Conservation (phyloP, 2,329 filamentous ascomycete genomes). For the Calonectria hawksworthii region DNA sequence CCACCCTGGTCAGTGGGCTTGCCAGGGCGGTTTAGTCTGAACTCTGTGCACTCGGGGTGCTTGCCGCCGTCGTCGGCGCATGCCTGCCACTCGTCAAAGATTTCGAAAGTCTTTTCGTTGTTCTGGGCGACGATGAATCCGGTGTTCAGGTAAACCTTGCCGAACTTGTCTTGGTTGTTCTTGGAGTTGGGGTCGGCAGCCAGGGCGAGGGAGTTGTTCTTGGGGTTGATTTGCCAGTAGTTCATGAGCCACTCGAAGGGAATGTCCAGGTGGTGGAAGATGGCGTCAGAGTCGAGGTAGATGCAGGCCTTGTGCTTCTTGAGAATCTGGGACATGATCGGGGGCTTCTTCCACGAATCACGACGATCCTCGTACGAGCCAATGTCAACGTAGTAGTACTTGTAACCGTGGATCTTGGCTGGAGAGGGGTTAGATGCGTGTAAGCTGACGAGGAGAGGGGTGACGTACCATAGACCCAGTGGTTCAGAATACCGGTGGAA, state of each 20-base stretch:
- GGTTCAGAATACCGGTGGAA: slow-evolving; percentile 58
- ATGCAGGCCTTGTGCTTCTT: slow-evolving; percentile 59
- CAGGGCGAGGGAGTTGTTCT: slow-evolving; percentile 58
- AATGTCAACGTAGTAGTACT: slow-evolving; percentile 60
- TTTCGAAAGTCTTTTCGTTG: slow-evolving; percentile 61
- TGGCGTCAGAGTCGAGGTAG: slow-evolving; percentile 61
- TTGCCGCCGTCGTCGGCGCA: slow-evolving; percentile 57
- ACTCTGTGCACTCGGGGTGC: slow-evolving; percentile 55
- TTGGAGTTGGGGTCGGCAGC: slow-evolving; percentile 55
- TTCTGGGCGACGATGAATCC: slow-evolving; percentile 69
- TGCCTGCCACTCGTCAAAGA: slow-evolving; percentile 63
- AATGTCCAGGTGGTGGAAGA: slow-evolving; percentile 59
- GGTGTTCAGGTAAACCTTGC: slow-evolving; percentile 62
- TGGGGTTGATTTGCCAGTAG: slow-evolving; percentile 59
- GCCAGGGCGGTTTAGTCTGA: slow-evolving; percentile 52
- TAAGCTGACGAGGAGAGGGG: not conserved
- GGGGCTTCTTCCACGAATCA: slow-evolving; percentile 62
- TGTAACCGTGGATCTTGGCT: slow-evolving; percentile 63
- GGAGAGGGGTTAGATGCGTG: slow-evolving; percentile 35
- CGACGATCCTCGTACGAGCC: slow-evolving; percentile 56
- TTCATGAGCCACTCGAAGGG: slow-evolving; percentile 64
- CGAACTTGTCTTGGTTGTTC: slow-evolving; percentile 56
- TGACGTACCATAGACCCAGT: slow-evolving; percentile 58
- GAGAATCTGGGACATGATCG: slow-evolving; percentile 58
- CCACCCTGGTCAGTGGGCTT: slow-evolving; percentile 59